Conservation (phyloP, 257 asterid genomes). For the Solanum stenotomum region DNA sequence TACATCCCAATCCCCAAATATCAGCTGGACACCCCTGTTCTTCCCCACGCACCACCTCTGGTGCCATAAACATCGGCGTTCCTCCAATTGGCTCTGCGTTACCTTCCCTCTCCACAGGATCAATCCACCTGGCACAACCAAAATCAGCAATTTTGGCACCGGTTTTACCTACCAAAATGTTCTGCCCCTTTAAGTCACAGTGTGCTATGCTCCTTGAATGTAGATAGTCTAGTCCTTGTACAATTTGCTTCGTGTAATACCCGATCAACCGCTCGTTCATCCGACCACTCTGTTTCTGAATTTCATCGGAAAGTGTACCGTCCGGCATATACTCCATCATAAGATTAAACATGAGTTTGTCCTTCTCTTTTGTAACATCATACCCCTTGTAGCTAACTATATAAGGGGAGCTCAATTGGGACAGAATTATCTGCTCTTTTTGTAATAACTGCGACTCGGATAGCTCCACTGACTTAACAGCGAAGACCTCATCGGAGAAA, state of each 20-base stretch:
- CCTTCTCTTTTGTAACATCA: constrained; percentile 32
- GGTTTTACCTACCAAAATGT: constrained; percentile 29
- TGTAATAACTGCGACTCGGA: constrained; percentile 25
- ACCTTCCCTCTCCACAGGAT: not conserved
- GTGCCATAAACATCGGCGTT: constrained; percentile 81
- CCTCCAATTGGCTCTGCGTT: constrained; percentile 22
- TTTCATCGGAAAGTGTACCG: constrained; percentile 33
- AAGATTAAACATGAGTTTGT: constrained; percentile 31
- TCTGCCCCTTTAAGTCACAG: constrained; percentile 69
- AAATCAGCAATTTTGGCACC: constrained; percentile 60
- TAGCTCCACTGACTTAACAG: constrained; percentile 61
- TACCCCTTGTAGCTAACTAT: constrained; percentile 48
- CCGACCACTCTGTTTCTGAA: constrained; percentile 15
- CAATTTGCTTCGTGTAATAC: constrained; percentile 24
- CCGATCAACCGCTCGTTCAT: constrained; percentile 29
- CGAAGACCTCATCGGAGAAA: constrained; percentile 23
- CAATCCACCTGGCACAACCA: constrained; percentile 53
- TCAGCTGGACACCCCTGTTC: constrained; percentile 63
- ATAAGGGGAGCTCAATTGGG: constrained; percentile 24
- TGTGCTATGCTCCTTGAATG: constrained; percentile 60
- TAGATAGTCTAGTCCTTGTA: constrained; percentile 44
- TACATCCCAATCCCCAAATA: constrained; percentile 79
- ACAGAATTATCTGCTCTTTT: constrained; percentile 41
- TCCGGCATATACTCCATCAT: constrained; percentile 44
- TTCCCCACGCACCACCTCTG: constrained; percentile 69